phyloP scores from a whole-genome alignment of 371 early-diverging fungal species.

The Umbelopsis sp. region DNA sequence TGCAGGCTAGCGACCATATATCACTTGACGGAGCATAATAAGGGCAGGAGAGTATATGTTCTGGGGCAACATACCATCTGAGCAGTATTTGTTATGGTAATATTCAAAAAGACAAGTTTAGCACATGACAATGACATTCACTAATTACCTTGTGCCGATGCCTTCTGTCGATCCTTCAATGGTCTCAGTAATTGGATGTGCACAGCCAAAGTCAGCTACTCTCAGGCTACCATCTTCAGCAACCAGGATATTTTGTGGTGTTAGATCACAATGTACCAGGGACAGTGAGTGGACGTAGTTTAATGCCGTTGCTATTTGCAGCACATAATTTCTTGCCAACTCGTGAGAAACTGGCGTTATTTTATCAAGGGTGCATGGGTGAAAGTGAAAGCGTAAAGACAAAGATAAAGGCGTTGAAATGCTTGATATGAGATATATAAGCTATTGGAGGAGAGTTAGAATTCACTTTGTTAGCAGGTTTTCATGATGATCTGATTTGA shows the following conservation, averaged over 20 bases:
- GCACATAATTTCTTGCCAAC: conserved; percentile 31
- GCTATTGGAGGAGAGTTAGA: conserved; percentile 21
- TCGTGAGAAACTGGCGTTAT: not conserved
- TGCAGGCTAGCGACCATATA: conserved; percentile 49
- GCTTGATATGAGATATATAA: conserved; percentile 33
- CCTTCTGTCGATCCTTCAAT: conserved; percentile 27
- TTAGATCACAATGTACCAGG: conserved; percentile 77
- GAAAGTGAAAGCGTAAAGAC: conserved; percentile 38
- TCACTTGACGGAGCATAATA: conserved; percentile 44
- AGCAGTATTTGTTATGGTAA: not conserved
- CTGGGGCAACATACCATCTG: conserved; percentile 53
- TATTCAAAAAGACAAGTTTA: not conserved
- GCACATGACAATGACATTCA: not conserved
- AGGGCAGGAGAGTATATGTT: conserved; percentile 45
- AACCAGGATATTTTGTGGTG: conserved; percentile 74
- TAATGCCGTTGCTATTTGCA: conserved; percentile 62
- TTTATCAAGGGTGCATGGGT: conserved; percentile 26
- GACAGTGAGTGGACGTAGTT: conserved; percentile 59
- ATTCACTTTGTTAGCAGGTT: not conserved
- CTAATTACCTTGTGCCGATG: conserved; percentile 45
- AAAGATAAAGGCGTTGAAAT: conserved; percentile 24
- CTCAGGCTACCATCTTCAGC: conserved; percentile 56
- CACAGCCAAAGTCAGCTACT: conserved; percentile 86
- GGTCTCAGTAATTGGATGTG: conserved; percentile 31
- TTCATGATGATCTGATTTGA: not conserved